Percentiles rank a stretch among this genome's conserved stretches.
phyloP scores from a whole-genome alignment of 192 early-diverging fungal genomes.

The Physocladia obscura region DNA sequence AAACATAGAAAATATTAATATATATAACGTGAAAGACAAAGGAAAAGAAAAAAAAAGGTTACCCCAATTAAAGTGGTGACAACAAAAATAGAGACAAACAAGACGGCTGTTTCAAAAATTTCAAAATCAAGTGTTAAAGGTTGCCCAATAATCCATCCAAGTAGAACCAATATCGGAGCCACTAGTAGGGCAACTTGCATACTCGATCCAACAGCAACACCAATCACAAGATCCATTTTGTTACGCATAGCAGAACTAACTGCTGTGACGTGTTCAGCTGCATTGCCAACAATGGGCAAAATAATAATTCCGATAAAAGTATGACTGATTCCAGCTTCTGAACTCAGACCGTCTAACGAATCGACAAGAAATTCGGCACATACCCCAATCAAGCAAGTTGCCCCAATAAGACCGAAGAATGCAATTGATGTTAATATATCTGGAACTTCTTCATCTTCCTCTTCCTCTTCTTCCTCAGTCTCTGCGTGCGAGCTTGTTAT shows the following conservation, averaged over 20 bases:
- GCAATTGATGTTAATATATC: slow-evolving; percentile 64
- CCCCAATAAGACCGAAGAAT: slow-evolving; percentile 55
- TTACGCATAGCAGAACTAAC: slow-evolving; percentile 79
- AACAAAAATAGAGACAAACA: slow-evolving; percentile 68
- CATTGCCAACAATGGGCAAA: slow-evolving; percentile 90
- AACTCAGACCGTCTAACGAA: slow-evolving; percentile 78
- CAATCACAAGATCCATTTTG: slow-evolving; percentile 91
- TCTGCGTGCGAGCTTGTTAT: not conserved
- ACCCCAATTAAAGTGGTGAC: slow-evolving; percentile 44
- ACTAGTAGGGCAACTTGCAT: slow-evolving; percentile 72
- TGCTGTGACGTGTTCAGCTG: slow-evolving; percentile 85
- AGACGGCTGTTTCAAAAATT: slow-evolving; percentile 76
- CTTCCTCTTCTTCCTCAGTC: not conserved
- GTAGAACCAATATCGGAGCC: slow-evolving; percentile 47
- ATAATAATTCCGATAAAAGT: slow-evolving; percentile 91
- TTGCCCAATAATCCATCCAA: slow-evolving; percentile 83
- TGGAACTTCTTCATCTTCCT: slow-evolving; percentile 66
- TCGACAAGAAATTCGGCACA: slow-evolving; percentile 85
- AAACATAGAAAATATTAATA: not conserved
- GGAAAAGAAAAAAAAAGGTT: not conserved
- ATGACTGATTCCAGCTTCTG: slow-evolving; percentile 64
- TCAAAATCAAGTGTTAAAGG: slow-evolving; percentile 84
- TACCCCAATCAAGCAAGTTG: slow-evolving; percentile 72
- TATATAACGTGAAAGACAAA: not conserved
- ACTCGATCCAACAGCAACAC: slow-evolving; percentile 83